These are phyloP conservation scores for Crithidia bombi DNA, from an alignment of 208 protist species.

Conservation along the genomic window DNA sequence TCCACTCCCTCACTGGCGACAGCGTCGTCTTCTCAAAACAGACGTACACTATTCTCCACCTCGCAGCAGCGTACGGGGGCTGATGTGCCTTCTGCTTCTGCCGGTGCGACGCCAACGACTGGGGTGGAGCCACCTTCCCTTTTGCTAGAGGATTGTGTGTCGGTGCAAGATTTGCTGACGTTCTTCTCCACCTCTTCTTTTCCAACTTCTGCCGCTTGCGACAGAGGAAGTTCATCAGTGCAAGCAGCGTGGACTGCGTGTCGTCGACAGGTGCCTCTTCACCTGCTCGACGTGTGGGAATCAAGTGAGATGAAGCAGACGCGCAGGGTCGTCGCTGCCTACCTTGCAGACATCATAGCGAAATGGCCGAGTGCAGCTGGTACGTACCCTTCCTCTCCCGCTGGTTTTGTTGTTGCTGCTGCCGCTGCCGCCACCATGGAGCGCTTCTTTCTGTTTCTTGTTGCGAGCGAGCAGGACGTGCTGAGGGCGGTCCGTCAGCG, in stretches of 20 bases:
- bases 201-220: background rate
- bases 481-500: background rate
- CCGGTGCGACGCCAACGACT: background rate
- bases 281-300: background rate
- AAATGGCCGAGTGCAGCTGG: background rate
- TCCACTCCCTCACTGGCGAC: background rate
- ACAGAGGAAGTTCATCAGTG: background rate
- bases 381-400: too few relatives aligned
- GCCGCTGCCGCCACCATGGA: background rate
- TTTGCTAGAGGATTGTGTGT: background rate
- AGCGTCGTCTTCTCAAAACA: background rate
- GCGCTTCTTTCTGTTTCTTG: constrained; percentile 5
- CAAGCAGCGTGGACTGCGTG: background rate
- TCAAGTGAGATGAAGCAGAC: background rate
- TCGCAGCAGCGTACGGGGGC: background rate
- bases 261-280: background rate
- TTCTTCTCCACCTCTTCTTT: background rate
- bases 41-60: background rate
- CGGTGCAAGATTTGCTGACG: background rate
- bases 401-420: too few relatives aligned
- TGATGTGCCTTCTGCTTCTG: background rate
- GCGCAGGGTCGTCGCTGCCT: background rate
- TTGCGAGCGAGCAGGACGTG: background rate
- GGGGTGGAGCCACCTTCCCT: background rate
- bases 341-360: background rate